These are phyloP conservation scores for Fusarium sp. DNA, from an alignment of 2,329 filamentous ascomycete species.

Conservation along the genomic window DNA sequence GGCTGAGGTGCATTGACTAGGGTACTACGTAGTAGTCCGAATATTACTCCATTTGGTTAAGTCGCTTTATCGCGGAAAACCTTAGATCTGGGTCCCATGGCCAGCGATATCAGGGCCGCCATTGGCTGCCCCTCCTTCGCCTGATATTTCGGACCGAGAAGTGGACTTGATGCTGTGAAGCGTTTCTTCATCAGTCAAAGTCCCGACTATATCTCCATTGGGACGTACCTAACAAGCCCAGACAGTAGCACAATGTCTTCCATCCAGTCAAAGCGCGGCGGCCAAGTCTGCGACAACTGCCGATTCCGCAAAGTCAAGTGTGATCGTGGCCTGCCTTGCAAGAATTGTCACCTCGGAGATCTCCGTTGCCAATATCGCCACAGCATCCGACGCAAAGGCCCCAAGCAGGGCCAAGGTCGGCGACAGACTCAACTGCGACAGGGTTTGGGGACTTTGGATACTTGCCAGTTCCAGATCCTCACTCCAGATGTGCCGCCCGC, in stretches of 20 bases:
- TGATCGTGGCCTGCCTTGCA: conserved; percentile 50
- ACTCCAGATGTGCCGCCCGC: conserved; percentile 27
- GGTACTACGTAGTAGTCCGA: conserved; percentile 15
- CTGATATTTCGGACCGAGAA: conserved; percentile 26
- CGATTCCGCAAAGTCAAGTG: conserved; percentile 54
- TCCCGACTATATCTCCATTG: conserved; percentile 38
- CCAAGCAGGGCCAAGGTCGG: conserved; percentile 49
- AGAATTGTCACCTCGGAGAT: conserved; percentile 47
- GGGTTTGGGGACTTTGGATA: conserved; percentile 29
- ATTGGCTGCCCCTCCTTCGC: conserved; percentile 22
- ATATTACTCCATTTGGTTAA: conserved; percentile 40
- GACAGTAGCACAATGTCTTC: conserved; percentile 17
- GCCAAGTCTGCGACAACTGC: conserved; percentile 51
- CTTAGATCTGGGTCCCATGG: not conserved
- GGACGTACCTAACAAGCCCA: conserved; percentile 1
- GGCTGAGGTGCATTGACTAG: not conserved
- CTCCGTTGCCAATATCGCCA: conserved; percentile 51
- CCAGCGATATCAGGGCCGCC: too few relatives aligned
- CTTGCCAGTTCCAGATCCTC: conserved; percentile 40
- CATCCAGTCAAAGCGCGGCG: conserved; percentile 16
- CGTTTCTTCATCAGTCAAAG: not conserved
- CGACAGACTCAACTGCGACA: conserved; percentile 49
- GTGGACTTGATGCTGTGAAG: conserved; percentile 4
- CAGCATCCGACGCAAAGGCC: conserved; percentile 49
- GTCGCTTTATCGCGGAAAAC: not conserved